Percentiles rank a stretch among this genome's conserved stretches.
phyloP scores from a whole-genome alignment of 164 flowering plant genomes.

The Umbellularia californica region DNA sequence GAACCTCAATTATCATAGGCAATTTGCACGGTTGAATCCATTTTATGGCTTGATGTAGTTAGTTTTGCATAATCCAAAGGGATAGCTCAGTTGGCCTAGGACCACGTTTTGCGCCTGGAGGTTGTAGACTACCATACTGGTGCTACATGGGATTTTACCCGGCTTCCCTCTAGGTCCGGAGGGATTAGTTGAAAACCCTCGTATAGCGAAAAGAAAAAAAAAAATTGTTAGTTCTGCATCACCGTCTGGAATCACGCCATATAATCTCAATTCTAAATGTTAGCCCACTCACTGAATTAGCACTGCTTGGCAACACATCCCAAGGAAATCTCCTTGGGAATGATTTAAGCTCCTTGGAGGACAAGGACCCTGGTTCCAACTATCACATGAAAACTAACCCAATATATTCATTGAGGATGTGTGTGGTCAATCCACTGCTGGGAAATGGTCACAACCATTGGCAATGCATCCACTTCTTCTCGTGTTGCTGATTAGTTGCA shows the following conservation, averaged over 20 bases:
- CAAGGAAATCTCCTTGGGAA: conserved; percentile 44
- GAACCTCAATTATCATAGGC: conserved; percentile 58
- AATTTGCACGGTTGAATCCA: conserved; percentile 70
- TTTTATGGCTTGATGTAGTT: conserved; percentile 68
- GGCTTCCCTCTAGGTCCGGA: too few species aligned
- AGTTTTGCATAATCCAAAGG: too few species aligned
- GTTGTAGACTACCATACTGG: too few species aligned
- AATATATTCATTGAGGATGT: conserved; percentile 25
- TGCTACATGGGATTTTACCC: too few species aligned
- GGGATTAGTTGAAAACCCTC: too few species aligned
- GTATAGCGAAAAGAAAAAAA: too few species aligned
- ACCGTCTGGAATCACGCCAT: conserved; percentile 62
- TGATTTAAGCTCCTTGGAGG: conserved; percentile 36
- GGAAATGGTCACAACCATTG: conserved; percentile 18
- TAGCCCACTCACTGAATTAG: conserved; percentile 50
- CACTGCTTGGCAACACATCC: conserved; percentile 24
- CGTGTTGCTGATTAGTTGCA: too few species aligned
- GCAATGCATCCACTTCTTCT: conserved; percentile 14
- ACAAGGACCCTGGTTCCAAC: conserved; percentile 40
- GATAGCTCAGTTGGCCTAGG: too few species aligned
- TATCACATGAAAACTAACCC: conserved; percentile 48
- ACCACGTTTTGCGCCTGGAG: too few species aligned
- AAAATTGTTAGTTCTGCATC: conserved; percentile 68
- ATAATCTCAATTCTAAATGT: conserved; percentile 46
- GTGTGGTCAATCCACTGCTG: too few species aligned